Evolutionary conservation across 2,329 filamentous ascomycete species (phyloP).

Genomic region (Alternaria angustiovoidea): DNA sequence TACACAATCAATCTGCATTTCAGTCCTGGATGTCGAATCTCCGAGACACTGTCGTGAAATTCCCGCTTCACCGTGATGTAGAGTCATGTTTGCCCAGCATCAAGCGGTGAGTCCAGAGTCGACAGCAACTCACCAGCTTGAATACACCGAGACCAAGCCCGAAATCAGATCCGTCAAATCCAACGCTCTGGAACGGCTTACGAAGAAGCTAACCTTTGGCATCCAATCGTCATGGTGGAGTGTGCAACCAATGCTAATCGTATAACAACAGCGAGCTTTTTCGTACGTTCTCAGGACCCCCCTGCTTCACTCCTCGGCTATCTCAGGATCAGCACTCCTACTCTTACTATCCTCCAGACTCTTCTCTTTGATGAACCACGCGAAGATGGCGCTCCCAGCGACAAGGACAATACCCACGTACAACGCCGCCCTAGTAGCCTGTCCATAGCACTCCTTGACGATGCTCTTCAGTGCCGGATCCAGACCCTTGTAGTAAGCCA

Average conservation of each 20-base stretch:
- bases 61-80: not conserved
- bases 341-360: slow-evolving; percentile 28
- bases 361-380: slow-evolving; percentile 58
- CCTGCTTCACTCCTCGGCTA: not conserved
- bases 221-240: not conserved
- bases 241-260: not conserved
- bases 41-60: not conserved
- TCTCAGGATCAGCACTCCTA: not conserved
- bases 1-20: not conserved
- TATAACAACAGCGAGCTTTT: not conserved
- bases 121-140: not conserved
- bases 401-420: slow-evolving; percentile 60
- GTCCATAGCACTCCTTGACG: slow-evolving; percentile 73
- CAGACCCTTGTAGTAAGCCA: slow-evolving; percentile 72
- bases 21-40: not conserved
- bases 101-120: slow-evolving; percentile 1
- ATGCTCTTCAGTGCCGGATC: slow-evolving; percentile 66
- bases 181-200: not conserved
- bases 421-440: slow-evolving; percentile 62
- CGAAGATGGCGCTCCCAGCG: slow-evolving; percentile 56
- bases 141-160: not conserved
- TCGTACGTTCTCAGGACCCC: not conserved
- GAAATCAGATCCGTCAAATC: not conserved
- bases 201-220: not conserved
- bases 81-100: slow-evolving; percentile 2